Evolutionary conservation across 164 flowering plant species (phyloP).

Genomic region (Magnolia sinica): DNA sequence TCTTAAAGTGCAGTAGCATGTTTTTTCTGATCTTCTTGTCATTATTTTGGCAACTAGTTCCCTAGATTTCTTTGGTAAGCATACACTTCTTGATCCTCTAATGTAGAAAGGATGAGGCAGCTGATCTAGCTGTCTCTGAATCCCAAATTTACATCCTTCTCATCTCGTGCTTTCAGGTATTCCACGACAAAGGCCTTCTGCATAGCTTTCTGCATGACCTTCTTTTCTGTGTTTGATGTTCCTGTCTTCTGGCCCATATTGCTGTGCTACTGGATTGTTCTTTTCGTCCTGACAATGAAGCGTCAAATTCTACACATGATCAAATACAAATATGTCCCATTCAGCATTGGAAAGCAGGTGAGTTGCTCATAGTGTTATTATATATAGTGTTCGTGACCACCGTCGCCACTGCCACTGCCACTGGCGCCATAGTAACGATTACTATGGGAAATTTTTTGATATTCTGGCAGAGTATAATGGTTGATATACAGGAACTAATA

Average conservation of each 20-base stretch:
- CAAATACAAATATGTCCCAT: conserved; percentile 63
- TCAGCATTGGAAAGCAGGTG: conserved; percentile 76
- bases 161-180: conserved; percentile 43
- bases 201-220: conserved; percentile 69
- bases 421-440: background rate
- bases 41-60: background rate
- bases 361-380: conserved; percentile 4
- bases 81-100: background rate
- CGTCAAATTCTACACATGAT: conserved; percentile 81
- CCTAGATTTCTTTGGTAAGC: no score
- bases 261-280: conserved; percentile 68
- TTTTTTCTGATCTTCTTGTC: background rate
- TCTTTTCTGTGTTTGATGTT: conserved; percentile 70
- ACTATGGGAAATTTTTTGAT: background rate
- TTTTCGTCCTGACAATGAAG: conserved; percentile 76
- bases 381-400: background rate
- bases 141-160: background rate
- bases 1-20: background rate
- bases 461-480: background rate
- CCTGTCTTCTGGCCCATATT: conserved; percentile 84
- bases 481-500: background rate
- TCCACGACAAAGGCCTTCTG: conserved; percentile 68
- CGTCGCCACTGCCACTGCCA: background rate
- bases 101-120: background rate
- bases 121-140: background rate